Evolutionary conservation across 106 monocot genomes (phyloP), one percentile per base, ranked within the genome.

Genomic region (Triglochin maritima): DNA sequence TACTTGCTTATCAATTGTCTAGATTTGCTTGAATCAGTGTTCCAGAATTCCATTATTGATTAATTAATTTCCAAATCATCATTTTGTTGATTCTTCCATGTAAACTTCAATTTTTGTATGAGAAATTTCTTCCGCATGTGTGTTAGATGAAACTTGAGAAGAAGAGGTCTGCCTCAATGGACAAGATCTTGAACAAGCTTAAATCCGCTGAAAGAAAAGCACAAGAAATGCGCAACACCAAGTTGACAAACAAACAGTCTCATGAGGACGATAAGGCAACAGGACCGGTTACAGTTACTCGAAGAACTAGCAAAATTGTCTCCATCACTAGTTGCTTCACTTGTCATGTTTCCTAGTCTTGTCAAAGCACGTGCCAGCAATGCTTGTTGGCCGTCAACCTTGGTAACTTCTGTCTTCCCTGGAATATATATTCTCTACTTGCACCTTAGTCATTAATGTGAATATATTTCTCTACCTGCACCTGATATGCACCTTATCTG

Each of bases 141-240:
- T 13, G 3, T 72, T 64, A 73, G 73, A 56, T 73, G 63, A 73
- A 73, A 55, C 64, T 65, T 5, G 71, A 71, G 50, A 71, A 71
- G 47, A 71, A 60, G 61, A 60, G 60, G 42, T 65, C 65, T 29
- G 56, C 65, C 43, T 65, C 73, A 17, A 65, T 74, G 65, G 65
- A 74, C 47, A 74, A 57, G 73, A 74, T 74, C 11, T 66, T 74
- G 11, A 65, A 57, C n/a, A 74, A 74, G 56, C 65, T 74, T 10
- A 65, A 63, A 47, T 54, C 73, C 4, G 73, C 73, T 17, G 65
- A 65, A 49, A 74, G 44, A 47, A 74, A 58, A 66, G 73, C 68
- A 42, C 44, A 69, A 60, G 75, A 44, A 7, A 75, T 75, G 67
- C 48, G 60, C 3, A 46, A 10, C 45, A 10, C 15, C 42, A 45